Evolutionary conservation across 352 stramenopile species (phyloP).

Genomic region (Phytophthora citricola): DNA sequence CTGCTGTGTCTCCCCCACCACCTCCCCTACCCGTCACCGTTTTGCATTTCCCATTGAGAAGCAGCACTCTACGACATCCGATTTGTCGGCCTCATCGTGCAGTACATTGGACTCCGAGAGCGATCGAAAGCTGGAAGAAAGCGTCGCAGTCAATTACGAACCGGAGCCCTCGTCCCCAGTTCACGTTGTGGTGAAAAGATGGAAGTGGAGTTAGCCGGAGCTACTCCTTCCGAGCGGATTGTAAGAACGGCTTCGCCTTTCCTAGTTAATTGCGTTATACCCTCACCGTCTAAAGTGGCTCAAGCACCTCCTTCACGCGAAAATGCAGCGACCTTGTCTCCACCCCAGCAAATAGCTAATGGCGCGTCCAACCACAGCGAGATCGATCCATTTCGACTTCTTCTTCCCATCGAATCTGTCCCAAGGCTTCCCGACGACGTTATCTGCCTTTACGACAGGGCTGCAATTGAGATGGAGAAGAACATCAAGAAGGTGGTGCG

Average conservation of each 20-base stretch:
- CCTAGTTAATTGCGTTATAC: background rate
- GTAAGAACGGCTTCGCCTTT: background rate
- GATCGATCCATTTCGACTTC: constrained; percentile 60
- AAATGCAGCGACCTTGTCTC: background rate
- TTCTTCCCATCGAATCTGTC: constrained; percentile 54
- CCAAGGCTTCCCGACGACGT: constrained; percentile 58
- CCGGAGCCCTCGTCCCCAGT: background rate
- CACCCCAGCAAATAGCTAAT: background rate
- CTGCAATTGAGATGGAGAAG: constrained; percentile 74
- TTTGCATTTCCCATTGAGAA: constrained; percentile 19
- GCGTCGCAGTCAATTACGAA: background rate
- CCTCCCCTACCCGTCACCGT: constrained; percentile 14
- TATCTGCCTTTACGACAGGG: constrained; percentile 67
- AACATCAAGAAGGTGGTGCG: constrained; percentile 74
- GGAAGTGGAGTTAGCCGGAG: constrained; percentile 5
- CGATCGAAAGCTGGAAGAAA: constrained; percentile 26
- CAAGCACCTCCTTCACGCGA: background rate
- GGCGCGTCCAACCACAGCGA: background rate
- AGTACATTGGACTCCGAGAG: constrained; percentile 33
- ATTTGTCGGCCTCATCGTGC: constrained; percentile 31
- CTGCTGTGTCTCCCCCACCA: background rate
- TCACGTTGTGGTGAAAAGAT: constrained; percentile 9
- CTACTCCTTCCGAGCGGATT: background rate
- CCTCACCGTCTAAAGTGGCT: background rate
- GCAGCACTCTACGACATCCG: constrained; percentile 1